Evolutionary conservation across 805 yeast genomes (phyloP), one percentile per base, ranked within the genome.

Genomic region (Candida koratica): DNA sequence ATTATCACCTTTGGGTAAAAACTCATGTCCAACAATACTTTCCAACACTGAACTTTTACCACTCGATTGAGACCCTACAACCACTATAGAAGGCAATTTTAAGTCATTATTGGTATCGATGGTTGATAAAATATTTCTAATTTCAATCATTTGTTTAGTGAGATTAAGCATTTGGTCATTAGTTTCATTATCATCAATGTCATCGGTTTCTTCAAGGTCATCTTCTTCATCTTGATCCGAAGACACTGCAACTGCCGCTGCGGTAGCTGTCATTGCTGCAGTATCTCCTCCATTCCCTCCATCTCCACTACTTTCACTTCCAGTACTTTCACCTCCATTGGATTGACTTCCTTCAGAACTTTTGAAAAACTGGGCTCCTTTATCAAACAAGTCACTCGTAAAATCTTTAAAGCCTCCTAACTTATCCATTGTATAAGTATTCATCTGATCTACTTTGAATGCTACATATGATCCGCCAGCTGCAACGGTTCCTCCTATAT

Each of bases 1-100:
- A 55, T 94, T 93, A 27, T 86, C 77, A 20, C 99, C 99, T 59
- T 93, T 93, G 23, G 99, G 99, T 39, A 93, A 65, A 48, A 93
- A 93, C 56, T 93, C 97, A 49, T 85, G 95, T n/a, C 99, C 99
- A 4, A 93, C 99, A 39, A 93, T 84, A 5, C 96, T 77, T 58
- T 93, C 98, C 32, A 93, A 70, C 1, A 93, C 98, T 1, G 97
- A 90, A 0, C 97, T 87, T 58, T 93, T 93, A 29, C 99, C 99
- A 28, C 96, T 85, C 6, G 95, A 84, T 64, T 93, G 99, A 1
- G 97, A 90, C 0, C 99, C 99, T 43, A 93, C 77, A 2, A 93
- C 98, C 19, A 93, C 97, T 49, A 93, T 93, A 0, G 97, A 84
- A 2, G 98, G 98, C 27, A 93, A 67, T 47, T 81, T 85, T 32